These are phyloP conservation scores for Fraxinus sp. DNA, from an alignment of 305 asterid species.

Conservation along the genomic window DNA sequence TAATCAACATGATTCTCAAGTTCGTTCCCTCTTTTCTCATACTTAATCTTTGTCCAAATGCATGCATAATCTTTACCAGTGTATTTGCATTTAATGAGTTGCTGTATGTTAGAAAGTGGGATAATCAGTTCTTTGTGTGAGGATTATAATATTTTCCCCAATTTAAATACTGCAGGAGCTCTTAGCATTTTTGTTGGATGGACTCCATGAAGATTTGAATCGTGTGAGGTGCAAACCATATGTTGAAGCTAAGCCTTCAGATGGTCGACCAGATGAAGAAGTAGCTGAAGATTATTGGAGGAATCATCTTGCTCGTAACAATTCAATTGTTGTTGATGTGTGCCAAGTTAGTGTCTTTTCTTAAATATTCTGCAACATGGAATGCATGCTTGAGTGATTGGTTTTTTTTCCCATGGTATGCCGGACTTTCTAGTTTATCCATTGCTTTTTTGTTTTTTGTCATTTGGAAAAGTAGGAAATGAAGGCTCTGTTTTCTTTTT, in stretches of 20 bases:
- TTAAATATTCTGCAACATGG: background rate
- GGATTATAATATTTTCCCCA: conserved; percentile 14
- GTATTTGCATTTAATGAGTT: background rate
- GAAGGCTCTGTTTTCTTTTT: background rate
- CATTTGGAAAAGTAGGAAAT: conserved; percentile 1
- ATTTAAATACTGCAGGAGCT: conserved; percentile 62
- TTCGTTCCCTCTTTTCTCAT: conserved; percentile 37
- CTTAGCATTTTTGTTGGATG: conserved; percentile 89
- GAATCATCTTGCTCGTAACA: conserved; percentile 93
- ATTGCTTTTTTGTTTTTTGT: background rate
- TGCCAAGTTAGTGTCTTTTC: conserved; percentile 68
- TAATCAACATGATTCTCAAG: conserved; percentile 98
- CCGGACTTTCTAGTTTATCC: conserved; percentile 13
- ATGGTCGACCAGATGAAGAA: conserved; percentile 81
- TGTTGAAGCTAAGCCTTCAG: conserved; percentile 80
- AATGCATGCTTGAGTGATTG: background rate
- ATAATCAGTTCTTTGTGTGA: background rate
- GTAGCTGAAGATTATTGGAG: conserved; percentile 92
- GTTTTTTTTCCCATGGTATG: background rate
- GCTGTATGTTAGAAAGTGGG: conserved; percentile 15
- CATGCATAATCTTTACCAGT: background rate
- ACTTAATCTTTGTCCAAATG: background rate
- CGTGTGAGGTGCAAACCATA: conserved; percentile 93
- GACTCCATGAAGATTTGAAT: conserved; percentile 97
- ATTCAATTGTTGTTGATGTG: conserved; percentile 89